These are phyloP conservation scores for Scedosporium aurantiacum DNA, from an alignment of 2,329 filamentous ascomycete species.

Conservation along the genomic window DNA sequence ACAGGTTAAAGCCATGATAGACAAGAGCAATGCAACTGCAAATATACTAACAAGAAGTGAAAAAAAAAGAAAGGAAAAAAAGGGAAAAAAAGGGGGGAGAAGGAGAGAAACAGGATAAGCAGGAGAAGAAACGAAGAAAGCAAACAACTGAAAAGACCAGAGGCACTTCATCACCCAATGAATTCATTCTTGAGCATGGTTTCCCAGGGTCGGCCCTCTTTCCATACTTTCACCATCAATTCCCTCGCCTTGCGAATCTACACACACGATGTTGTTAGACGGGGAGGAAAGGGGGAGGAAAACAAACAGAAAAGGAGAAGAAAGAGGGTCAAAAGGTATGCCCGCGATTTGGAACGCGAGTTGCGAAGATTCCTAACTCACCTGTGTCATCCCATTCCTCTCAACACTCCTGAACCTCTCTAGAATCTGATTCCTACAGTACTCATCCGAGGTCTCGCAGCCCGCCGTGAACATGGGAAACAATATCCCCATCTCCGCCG, in stretches of 20 bases:
- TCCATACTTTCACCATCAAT: slow-evolving; percentile 60
- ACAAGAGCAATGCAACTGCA: neutral
- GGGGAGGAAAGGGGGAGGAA: slow-evolving; percentile 10
- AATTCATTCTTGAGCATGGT: slow-evolving; percentile 56
- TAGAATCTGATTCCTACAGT: slow-evolving; percentile 49
- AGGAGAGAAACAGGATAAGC: neutral
- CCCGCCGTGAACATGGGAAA: slow-evolving; percentile 80
- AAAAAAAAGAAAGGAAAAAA: neutral
- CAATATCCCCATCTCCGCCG: slow-evolving; percentile 62
- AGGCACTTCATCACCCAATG: slow-evolving; percentile 39
- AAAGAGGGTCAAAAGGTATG: neutral
- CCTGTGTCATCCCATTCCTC: slow-evolving; percentile 66
- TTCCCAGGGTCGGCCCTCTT: slow-evolving; percentile 58
- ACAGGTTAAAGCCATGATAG: neutral
- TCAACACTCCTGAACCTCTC: slow-evolving; percentile 58
- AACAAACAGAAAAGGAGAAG: neutral
- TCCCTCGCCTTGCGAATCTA: slow-evolving; percentile 48
- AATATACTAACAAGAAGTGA: neutral
- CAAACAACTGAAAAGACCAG: neutral
- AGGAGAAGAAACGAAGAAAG: neutral
- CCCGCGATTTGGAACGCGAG: neutral
- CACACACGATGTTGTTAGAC: neutral
- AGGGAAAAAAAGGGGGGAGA: neutral
- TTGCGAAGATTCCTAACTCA: slow-evolving; percentile 22
- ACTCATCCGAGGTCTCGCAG: slow-evolving; percentile 52